phyloP scores from a whole-genome alignment of 148 eudicot species.

The Amaranthus palmeri region DNA sequence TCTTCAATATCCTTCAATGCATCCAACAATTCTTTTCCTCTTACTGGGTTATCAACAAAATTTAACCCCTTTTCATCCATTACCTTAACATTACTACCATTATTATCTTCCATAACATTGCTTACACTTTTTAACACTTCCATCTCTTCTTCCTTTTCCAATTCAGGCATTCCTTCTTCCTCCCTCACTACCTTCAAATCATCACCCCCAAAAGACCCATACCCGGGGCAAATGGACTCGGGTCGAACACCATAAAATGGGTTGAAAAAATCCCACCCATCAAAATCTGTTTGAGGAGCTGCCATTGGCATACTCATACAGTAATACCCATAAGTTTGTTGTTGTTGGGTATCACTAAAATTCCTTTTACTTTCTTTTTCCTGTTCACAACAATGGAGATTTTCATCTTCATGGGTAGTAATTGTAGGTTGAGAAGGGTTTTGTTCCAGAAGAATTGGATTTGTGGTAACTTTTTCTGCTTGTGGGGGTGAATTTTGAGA shows the following conservation, averaged over 20 bases:
- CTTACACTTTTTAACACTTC: conserved; percentile 8
- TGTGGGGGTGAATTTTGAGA: conserved; percentile 30
- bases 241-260: conserved; percentile 58
- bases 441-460: conserved; percentile 74
- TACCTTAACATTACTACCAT: conserved; percentile 18
- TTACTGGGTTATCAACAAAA: conserved; percentile 52
- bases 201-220: conserved; percentile 26
- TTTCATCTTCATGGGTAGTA: conserved; percentile 36
- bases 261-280: conserved; percentile 97
- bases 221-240: conserved; percentile 23
- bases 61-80: conserved; percentile 53
- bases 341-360: background rate
- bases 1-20: conserved; percentile 85
- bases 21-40: conserved; percentile 77
- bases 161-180: conserved; percentile 72
- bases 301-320: conserved; percentile 38
- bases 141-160: conserved; percentile 58
- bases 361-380: background rate
- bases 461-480: conserved; percentile 48
- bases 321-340: conserved; percentile 45
- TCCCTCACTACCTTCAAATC: conserved; percentile 73
- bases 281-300: conserved; percentile 74
- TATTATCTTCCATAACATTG: conserved; percentile 10
- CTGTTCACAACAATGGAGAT: conserved; percentile 31
- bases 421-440: conserved; percentile 46